These are phyloP conservation scores for Epichloe amarillans DNA, from an alignment of 2,329 filamentous ascomycete genomes.

Conservation along the genomic window DNA sequence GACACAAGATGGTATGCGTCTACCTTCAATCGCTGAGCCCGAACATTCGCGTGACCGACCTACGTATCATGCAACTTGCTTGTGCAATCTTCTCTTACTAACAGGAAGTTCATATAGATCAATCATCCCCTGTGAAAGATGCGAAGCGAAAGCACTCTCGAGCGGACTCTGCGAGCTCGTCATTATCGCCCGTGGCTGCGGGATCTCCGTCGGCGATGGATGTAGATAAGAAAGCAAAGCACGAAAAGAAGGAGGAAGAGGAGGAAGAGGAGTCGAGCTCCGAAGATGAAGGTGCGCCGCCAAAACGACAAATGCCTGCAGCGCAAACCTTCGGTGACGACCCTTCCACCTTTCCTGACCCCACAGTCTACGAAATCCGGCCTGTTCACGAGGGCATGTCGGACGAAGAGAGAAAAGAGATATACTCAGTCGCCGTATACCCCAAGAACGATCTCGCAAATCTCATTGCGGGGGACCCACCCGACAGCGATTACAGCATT, in stretches of 20 bases:
- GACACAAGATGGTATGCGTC: constrained; percentile 15
- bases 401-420: constrained; percentile 72
- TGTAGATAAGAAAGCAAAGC: constrained; percentile 39
- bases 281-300: constrained; percentile 46
- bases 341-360: constrained; percentile 80
- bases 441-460: constrained; percentile 70
- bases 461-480: constrained; percentile 75
- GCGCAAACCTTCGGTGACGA: constrained; percentile 87
- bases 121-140: constrained; percentile 40
- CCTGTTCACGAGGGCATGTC: constrained; percentile 61
- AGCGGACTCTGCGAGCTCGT: constrained; percentile 45
- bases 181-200: constrained; percentile 41
- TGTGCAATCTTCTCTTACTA: not conserved
- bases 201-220: constrained; percentile 44
- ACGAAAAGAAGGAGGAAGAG: constrained; percentile 22
- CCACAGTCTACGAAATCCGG: constrained; percentile 87
- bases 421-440: constrained; percentile 77
- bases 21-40: not conserved
- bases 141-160: constrained; percentile 39
- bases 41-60: not conserved
- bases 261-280: constrained; percentile 36
- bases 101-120: constrained; percentile 23
- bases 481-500: constrained; percentile 90
- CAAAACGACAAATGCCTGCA: constrained; percentile 54
- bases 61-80: not conserved